These are phyloP conservation scores for Sphenostylis stenocarpa DNA, from an alignment of 306 rosid species.

Conservation along the genomic window DNA sequence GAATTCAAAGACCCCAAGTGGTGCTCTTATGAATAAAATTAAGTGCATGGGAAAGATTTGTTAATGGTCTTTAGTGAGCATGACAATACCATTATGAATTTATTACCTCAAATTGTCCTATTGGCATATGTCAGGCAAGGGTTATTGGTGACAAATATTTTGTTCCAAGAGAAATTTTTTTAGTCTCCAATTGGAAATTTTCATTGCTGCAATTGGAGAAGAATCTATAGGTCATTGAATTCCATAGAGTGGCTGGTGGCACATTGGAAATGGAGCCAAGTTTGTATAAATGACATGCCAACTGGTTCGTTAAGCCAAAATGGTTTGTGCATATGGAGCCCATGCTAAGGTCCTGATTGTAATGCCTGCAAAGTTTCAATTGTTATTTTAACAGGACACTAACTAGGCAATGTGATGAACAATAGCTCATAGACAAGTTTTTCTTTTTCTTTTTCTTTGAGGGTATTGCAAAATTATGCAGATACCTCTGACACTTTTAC, in stretches of 20 bases:
- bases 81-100: slow-evolving; percentile 41
- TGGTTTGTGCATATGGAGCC: slow-evolving; percentile 23
- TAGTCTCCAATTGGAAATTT: neutral
- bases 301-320: slow-evolving; percentile 5
- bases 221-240: neutral
- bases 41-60: neutral
- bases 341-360: slow-evolving; percentile 21
- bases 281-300: slow-evolving; percentile 13
- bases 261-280: slow-evolving; percentile 22
- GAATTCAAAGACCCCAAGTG: slow-evolving; percentile 3
- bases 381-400: neutral
- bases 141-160: neutral
- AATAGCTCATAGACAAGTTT: no score
- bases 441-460: no score
- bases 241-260: neutral
- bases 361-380: neutral
- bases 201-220: neutral
- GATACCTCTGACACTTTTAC: no score
- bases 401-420: no score
- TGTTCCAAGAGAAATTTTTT: neutral
- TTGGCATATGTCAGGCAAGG: slow-evolving; percentile 17
- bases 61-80: slow-evolving; percentile 9
- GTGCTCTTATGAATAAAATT: slow-evolving; percentile 10
- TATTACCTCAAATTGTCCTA: slow-evolving; percentile 27
- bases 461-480: no score